Evolutionary conservation across 768 basidiomycete genomes (phyloP).

Genomic region (Tephrocybe sp.): DNA sequence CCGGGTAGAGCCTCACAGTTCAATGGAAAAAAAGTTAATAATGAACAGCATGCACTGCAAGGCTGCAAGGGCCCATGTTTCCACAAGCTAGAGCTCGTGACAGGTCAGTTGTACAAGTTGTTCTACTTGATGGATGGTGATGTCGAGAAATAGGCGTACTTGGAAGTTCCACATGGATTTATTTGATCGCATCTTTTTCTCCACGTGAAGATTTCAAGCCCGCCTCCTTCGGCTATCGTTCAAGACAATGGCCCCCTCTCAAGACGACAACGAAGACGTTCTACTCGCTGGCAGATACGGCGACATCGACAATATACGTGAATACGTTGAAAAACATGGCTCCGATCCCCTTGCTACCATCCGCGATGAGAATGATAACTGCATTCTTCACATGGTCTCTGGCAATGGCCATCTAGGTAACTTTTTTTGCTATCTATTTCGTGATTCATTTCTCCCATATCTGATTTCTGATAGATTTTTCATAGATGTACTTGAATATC

Average conservation of each 20-base stretch:
- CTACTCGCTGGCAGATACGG: constrained; percentile 87
- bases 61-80: background rate
- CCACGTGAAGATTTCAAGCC: constrained; percentile 2
- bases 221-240: background rate
- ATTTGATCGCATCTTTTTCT: constrained; percentile 7
- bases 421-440: constrained; percentile 16
- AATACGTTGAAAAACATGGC: constrained; percentile 62
- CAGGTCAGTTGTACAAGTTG: too few relatives aligned
- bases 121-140: too few relatives aligned
- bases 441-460: constrained; percentile 13
- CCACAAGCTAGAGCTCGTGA: too few relatives aligned
- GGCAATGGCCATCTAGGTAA: constrained; percentile 89
- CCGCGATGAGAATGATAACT: constrained; percentile 78
- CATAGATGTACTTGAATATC: constrained; percentile 71
- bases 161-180: background rate
- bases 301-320: constrained; percentile 74
- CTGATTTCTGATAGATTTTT: constrained; percentile 46
- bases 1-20: background rate
- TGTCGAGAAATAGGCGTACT: too few relatives aligned
- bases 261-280: constrained; percentile 67
- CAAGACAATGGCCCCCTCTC: constrained; percentile 29
- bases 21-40: background rate
- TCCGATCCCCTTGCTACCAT: constrained; percentile 41
- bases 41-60: background rate
- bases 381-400: constrained; percentile 79